Evolutionary conservation across 129 eudicot species (phyloP), one percentile per base, ranked within the genome.

Genomic region (Flaveria sonorensis): DNA sequence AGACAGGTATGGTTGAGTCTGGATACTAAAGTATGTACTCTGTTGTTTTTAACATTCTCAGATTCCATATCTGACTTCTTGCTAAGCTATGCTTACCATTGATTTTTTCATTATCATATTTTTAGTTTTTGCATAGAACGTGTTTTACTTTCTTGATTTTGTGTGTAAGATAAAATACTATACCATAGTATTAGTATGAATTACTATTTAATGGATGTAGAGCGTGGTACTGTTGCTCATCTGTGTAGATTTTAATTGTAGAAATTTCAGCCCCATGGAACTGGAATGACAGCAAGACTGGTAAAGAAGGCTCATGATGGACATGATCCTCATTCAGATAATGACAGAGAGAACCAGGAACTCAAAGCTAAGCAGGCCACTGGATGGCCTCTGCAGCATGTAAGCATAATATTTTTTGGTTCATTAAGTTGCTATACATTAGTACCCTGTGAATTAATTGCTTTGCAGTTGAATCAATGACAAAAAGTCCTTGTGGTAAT

Each of bases 231-330:
- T 72, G 77, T 76, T 19, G 47, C 74, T 89, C 75, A 79, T 70
- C 71, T 56, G 26, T 78, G 63, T 79, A 14, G 60, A 71, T 30
- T 77, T 57, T 66, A 60, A 77, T 78, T 85, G 76, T 75, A 88
- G 95, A 86, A 86, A 75, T 80, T 87, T 78, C 88, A 94, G 55
- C 80, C 88, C 19, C 74, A 81, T 81, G 88, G 82, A 69, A 76
- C 74, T 75, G 90, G 81, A 68, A 67, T 77, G 83, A 55, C 87
- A 9, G 26, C 87, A 60, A 75, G 70, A 67, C 65, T 70, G 42
- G 88, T 80, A 61, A 83, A 86, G 75, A 83, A 81, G 68, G 82
- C 84, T 16, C 74, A 32, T 69, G 81, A 59, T 18, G 71, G 10
- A 26, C 59, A 62, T 45, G 81, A 69, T 66, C 43, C 83, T 71